Base-by-base conservation (phyloP, 2,329 filamentous ascomycete species). In the Chaetothyriales sp. region DNA sequence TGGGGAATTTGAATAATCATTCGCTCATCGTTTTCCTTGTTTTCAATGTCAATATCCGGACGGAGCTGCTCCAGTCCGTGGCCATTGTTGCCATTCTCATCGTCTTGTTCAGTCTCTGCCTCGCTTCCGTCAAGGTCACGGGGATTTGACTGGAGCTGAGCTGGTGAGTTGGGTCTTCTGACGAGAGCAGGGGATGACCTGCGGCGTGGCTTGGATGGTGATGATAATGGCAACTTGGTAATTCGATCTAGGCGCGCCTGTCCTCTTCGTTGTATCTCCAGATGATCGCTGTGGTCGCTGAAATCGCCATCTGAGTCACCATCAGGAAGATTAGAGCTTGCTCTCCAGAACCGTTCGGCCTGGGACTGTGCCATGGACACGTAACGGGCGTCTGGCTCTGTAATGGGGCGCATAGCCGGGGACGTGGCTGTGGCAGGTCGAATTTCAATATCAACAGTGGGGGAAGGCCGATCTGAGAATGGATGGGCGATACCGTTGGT, bases 41-140 rank as follows among this genome's bases (percentile, higher is more conserved):
- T 67, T 52, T 73, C 72, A 43, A 72, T 70, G 8, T 61, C 62
- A 9, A 66, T 61, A 13, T 61, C 57, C 19, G 54, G 48, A 4
- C 63, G 10, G 5, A 13, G 33, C 10, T 40, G 33, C 13, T 40
- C 33, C 13, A 15, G 33, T 60, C 47, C 66, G 66, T 44, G 64
- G 64, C 45, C 59, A 58, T 43, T 49, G 61, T 9, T 58, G 59
- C 0, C 56, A 15, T 54, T 57, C 40, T 69, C 64, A 44, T 72
- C 70, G 53, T 73, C 71, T 51, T 70, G 67, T 51, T 73, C 72
- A 0, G 72, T 74, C 57, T 74, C 71, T 51, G 69, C 70, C 58
- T 73, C 69, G 51, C 67, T 68, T 18, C 65, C 63, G 43, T 66
- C 63, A 18, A 63, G 63, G 1, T 51, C 13, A 33, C 43, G 9